Evolutionary conservation across 1,139 yeast genomes (phyloP).

Genomic region (Sugiyamaella grinbergsii): DNA sequence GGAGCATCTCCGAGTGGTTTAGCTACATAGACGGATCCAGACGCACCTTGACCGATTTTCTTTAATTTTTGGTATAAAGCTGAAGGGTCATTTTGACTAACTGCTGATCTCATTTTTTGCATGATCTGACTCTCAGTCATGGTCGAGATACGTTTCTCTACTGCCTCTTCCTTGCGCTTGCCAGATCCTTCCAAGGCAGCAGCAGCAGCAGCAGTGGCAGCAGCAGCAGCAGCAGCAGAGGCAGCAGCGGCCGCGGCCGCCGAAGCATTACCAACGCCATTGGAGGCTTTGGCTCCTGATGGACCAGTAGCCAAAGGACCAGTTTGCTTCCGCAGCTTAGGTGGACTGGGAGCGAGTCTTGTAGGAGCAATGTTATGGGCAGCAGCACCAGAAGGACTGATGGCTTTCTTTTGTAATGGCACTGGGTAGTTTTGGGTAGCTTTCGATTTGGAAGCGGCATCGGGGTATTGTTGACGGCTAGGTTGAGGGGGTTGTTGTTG

Average conservation of each 20-base stretch:
- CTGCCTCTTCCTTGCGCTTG: slow-evolving; percentile 35
- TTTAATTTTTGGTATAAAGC: slow-evolving; percentile 83
- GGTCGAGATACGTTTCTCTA: slow-evolving; percentile 67
- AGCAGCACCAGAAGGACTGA: slow-evolving; percentile 15
- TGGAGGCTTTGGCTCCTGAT: no score
- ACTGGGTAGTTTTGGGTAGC: slow-evolving; percentile 8
- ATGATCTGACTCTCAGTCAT: slow-evolving; percentile 85
- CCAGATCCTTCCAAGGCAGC: slow-evolving; percentile 34
- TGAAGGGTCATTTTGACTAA: slow-evolving; percentile 79
- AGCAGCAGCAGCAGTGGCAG: slow-evolving; percentile 40
- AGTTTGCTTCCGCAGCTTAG: slow-evolving; percentile 6
- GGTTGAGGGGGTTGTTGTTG: slow-evolving; percentile 18
- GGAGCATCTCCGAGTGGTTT: slow-evolving; percentile 49
- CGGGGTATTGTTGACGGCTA: slow-evolving; percentile 11
- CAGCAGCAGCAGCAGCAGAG: slow-evolving; percentile 23
- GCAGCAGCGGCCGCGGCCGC: slow-evolving; percentile 36
- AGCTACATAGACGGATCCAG: slow-evolving; percentile 93
- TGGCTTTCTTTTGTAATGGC: slow-evolving; percentile 17
- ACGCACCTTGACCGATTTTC: slow-evolving; percentile 99
- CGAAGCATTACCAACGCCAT: not conserved
- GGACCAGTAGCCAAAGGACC: slow-evolving; percentile 10
- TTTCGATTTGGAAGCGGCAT: not conserved
- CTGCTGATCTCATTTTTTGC: slow-evolving; percentile 81
- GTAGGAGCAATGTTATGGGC: slow-evolving; percentile 21
- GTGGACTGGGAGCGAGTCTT: slow-evolving; percentile 16